Evolutionary conservation across 306 rosid species (phyloP), one percentile per base, ranked within the genome.

Genomic region (Lagenaria siceraria): DNA sequence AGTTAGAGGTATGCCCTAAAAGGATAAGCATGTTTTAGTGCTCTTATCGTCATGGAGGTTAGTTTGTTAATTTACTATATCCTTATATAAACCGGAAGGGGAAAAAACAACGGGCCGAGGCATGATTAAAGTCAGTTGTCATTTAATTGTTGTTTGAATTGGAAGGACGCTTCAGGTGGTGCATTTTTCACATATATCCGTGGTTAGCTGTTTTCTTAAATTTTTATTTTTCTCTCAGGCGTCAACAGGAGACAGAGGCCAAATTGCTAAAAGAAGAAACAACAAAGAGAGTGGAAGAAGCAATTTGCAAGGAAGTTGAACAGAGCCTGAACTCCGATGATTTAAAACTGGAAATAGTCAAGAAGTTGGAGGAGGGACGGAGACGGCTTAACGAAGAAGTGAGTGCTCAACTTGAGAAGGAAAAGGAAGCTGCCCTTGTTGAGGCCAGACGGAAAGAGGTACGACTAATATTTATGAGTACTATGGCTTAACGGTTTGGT

Each of bases 1-100:
- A 61, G 78, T 85, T 89, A 96, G 99, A 90, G 99, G 99, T 92
- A 90, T 92, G 97, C 96, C 93, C 90, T 92, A 87, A 90, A 89
- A 89, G 99, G 89, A 87, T 92, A 88, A 90, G 89, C 95, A 79
- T 90, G 79, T 83, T 81, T 82, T 88, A 87, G 89, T 85, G 85
- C 87, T 86, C 82, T 84, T 85, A 85, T 81, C 90, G 79, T 82
- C 90, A 83, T 86, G 93, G 86, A 90, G 97, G 98, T 92, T 89
- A 90, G 97, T 88, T 88, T 87, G 96, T 78, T 80, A 74, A 78
- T 85, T 82, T 89, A 76, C 22, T 76, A 58, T 87, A 80, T 83
- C 86, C 88, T 86, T 78, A 75, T 76, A 76, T 54, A 76, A 64
- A 36, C 86, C 80, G 43, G 62, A 9, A 19, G 82, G 78, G 69